A percentile compares a stretch with the other conserved stretches of the same genome.
Evolutionary conservation across 768 basidiomycete genomes (phyloP).

Genomic region (Cubamyces lactineus): DNA sequence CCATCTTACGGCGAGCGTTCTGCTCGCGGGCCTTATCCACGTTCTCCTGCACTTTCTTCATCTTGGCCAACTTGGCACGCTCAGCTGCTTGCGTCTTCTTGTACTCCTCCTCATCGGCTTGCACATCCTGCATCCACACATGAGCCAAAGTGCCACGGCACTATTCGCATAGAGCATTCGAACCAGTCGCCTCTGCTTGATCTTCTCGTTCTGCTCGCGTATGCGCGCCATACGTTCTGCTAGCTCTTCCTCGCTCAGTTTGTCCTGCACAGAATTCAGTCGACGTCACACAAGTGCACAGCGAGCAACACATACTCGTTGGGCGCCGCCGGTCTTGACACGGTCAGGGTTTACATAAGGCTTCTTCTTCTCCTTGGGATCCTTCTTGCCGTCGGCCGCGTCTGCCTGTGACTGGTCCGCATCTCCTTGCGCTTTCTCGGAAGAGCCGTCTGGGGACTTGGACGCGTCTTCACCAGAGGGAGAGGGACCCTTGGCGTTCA

Average conservation of each 20-base stretch:
- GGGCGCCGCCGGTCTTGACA: conserved; percentile 79
- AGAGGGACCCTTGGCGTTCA: conserved; percentile 16
- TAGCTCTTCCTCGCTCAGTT: conserved; percentile 68
- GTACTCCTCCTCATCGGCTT: conserved; percentile 82
- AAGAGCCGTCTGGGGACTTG: conserved; percentile 19
- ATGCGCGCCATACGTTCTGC: conserved; percentile 71
- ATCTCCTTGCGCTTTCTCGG: conserved; percentile 8
- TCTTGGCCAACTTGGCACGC: conserved; percentile 56
- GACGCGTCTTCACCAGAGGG: neutral
- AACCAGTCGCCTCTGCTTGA: conserved; percentile 69
- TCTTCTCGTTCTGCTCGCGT: conserved; percentile 73
- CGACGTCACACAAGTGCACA: neutral
- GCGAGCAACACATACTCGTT: conserved; percentile 56
- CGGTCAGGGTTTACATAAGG: conserved; percentile 84
- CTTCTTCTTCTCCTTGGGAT: conserved; percentile 54
- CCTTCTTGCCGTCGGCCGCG: conserved; percentile 21
- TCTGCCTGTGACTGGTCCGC: conserved; percentile 5
- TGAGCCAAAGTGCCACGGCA: conserved; percentile 3
- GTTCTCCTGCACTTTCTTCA: conserved; percentile 67
- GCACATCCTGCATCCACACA: conserved; percentile 59
- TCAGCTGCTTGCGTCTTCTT: conserved; percentile 69
- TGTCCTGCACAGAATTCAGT: conserved; percentile 51
- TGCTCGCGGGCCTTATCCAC: conserved; percentile 75
- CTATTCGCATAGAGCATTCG: conserved; percentile 24
- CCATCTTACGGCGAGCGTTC: conserved; percentile 80